These are phyloP conservation scores for Talaromyces stipitatus DNA, from an alignment of 495 filamentous ascomycete species.

Conservation along the genomic window DNA sequence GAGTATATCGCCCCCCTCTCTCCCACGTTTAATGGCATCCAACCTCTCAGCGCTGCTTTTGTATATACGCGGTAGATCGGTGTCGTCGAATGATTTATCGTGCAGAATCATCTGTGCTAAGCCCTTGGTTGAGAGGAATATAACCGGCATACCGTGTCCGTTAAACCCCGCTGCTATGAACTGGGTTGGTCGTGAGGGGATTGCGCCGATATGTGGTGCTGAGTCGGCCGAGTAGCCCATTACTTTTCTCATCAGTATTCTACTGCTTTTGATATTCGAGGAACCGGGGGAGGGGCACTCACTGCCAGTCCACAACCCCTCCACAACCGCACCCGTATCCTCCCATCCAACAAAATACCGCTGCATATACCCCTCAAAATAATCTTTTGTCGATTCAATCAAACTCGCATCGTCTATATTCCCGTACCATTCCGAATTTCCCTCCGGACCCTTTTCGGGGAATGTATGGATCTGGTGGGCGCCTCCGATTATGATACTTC, in stretches of 20 bases:
- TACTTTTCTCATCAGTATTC: neutral
- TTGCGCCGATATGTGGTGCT: constrained; percentile 9
- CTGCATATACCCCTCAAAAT: constrained; percentile 48
- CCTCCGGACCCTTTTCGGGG: constrained; percentile 23
- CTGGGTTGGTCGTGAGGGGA: constrained; percentile 12
- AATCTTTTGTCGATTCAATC: constrained; percentile 51
- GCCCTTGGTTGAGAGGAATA: constrained; percentile 12
- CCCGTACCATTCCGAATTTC: constrained; percentile 52
- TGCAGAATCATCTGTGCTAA: constrained; percentile 14
- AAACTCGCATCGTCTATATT: constrained; percentile 42
- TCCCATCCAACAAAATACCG: constrained; percentile 35
- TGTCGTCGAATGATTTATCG: constrained; percentile 10
- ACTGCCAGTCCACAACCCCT: constrained; percentile 42
- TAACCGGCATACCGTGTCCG: constrained; percentile 19
- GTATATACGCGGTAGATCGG: constrained; percentile 9
- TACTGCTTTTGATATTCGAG: neutral
- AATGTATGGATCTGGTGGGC: constrained; percentile 20
- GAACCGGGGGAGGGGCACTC: neutral
- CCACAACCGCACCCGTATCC: constrained; percentile 29
- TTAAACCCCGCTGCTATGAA: constrained; percentile 17
- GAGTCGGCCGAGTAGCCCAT: constrained; percentile 9
- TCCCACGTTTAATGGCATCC: neutral
- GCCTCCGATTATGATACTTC: constrained; percentile 65
- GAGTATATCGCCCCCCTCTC: constrained; percentile 1
- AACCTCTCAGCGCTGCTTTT: neutral